Conservation (phyloP, 202 grass and related monocot genomes). For the Musa balbisiana region DNA sequence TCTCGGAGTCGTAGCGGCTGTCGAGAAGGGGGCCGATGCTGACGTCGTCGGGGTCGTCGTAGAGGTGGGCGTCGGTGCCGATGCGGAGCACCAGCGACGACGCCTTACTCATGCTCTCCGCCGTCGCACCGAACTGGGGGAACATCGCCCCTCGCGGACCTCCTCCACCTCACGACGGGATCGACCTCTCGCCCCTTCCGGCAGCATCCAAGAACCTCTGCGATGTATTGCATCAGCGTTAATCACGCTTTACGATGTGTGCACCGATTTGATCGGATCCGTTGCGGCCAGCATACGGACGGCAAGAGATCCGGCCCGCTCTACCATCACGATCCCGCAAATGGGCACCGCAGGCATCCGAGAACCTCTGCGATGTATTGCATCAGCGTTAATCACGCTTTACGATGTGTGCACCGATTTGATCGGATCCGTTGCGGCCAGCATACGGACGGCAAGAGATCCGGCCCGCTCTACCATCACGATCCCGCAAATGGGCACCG, state of each 20-base stretch:
- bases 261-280: neutral
- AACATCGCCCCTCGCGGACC: constrained; percentile 18
- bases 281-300: neutral
- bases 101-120: constrained; percentile 43
- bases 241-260: neutral
- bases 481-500: too few relatives aligned
- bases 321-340: too few relatives aligned
- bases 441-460: too few relatives aligned
- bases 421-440: too few relatives aligned
- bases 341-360: too few relatives aligned
- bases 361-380: too few relatives aligned
- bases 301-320: neutral
- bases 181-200: neutral
- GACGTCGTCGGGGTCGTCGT: constrained; percentile 87
- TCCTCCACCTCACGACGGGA: neutral
- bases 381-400: too few relatives aligned
- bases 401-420: too few relatives aligned
- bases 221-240: too few relatives aligned
- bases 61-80: constrained; percentile 91
- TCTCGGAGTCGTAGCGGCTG: constrained; percentile 84
- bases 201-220: too few relatives aligned
- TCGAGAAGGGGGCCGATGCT: constrained; percentile 69
- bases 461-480: too few relatives aligned
- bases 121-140: constrained; percentile 37
- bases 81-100: constrained; percentile 75